phyloP scores from a whole-genome alignment of 495 filamentous ascomycete species.

The Hypoxylon fuscum region DNA sequence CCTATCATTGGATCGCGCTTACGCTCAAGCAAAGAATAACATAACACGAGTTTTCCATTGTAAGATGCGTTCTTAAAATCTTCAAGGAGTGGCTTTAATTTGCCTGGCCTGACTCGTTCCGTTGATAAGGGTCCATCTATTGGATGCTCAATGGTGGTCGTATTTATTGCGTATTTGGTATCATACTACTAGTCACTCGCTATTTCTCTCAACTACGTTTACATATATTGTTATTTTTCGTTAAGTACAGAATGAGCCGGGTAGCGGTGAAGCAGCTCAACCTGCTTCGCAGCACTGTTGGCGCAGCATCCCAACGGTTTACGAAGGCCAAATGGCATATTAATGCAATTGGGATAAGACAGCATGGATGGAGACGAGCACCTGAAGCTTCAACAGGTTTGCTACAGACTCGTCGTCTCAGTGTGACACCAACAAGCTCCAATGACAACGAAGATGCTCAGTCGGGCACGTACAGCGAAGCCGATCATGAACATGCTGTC shows the following conservation, averaged over 20 bases:
- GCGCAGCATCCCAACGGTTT: conserved; percentile 22
- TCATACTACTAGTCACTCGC: conserved; percentile 4
- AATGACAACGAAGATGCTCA: conserved; percentile 26
- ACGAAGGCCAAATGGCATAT: conserved; percentile 27
- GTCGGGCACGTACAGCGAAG: conserved; percentile 46
- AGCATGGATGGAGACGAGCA: conserved; percentile 2
- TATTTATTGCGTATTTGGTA: conserved; percentile 4
- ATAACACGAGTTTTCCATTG: background rate
- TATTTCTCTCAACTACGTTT: background rate
- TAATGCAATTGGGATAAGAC: background rate
- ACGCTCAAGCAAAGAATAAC: background rate
- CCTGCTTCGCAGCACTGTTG: conserved; percentile 33
- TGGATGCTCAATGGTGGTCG: background rate
- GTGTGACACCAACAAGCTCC: conserved; percentile 6
- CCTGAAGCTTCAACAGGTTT: background rate
- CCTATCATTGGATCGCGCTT: conserved; percentile 28
- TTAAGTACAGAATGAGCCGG: conserved; percentile 32
- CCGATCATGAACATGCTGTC: conserved; percentile 50
- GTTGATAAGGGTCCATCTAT: background rate
- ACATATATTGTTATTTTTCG: background rate
- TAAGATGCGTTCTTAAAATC: background rate
- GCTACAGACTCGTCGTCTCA: conserved; percentile 30
- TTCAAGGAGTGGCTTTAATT: background rate
- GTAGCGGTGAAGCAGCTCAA: conserved; percentile 39
- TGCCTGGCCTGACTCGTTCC: background rate